A percentile compares a stretch with the other conserved stretches of the same genome.
Conservation (phyloP, 192 early-diverging fungal species). For the Coemansia sp. region DNA sequence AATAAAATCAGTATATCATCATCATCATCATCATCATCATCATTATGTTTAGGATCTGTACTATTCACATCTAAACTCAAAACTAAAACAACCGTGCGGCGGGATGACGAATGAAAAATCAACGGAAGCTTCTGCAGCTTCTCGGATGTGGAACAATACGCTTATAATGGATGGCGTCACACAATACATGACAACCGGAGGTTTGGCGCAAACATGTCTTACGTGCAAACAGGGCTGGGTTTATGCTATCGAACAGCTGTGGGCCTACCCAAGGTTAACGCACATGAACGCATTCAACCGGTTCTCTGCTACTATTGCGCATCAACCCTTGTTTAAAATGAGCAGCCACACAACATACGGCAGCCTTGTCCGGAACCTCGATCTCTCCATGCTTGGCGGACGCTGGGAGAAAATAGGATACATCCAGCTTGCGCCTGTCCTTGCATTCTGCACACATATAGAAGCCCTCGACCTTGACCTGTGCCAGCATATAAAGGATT, state of each 20-base stretch:
- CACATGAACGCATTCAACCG: conserved; percentile 13
- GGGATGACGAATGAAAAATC: no score
- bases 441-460: conserved; percentile 8
- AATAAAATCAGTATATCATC: not conserved
- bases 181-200: not conserved
- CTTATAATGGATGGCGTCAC: not conserved
- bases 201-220: conserved; percentile 7
- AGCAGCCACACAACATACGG: conserved; percentile 14
- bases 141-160: conserved; percentile 11
- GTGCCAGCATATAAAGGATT: conserved; percentile 16
- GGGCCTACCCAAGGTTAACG: not conserved
- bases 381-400: conserved; percentile 26
- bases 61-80: not conserved
- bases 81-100: not conserved
- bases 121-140: not conserved
- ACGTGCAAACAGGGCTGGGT: conserved; percentile 15
- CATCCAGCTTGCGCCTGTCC: conserved; percentile 7
- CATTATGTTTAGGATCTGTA: not conserved
- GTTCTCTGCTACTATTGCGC: conserved; percentile 1
- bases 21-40: no score
- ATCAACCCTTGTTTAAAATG: conserved; percentile 5
- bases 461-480: conserved; percentile 18
- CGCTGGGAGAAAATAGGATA: conserved; percentile 30
- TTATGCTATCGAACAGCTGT: conserved; percentile 16
- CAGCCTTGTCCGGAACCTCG: conserved; percentile 13